Evolutionary conservation across 768 basidiomycete genomes (phyloP), one percentile per base, ranked within the genome.

Genomic region (Terana coerulea): DNA sequence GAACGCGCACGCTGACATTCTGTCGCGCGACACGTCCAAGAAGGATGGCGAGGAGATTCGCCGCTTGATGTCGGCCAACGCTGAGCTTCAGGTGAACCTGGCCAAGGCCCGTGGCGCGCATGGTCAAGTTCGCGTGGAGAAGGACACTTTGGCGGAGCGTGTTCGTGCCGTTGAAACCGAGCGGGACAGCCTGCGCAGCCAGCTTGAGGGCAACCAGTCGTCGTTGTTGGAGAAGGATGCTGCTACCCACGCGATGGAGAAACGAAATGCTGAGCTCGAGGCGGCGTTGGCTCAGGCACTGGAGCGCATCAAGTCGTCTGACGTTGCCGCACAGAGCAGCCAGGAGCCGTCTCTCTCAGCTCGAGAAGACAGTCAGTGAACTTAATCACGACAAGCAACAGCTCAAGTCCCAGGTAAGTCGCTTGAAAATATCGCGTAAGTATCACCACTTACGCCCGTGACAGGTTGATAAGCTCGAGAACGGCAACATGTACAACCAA

Each of bases 101-200:
- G 78, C 81, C 11, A 89, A 88, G 68, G 86, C 90, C 44, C 84
- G 88, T 47, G 80, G 82, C 19, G 81, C 83, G 12, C 84, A 89
- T 59, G 88, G 88, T 0, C 84, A 88, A 61, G 77, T 86, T 5
- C 81, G 87, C 14, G 88, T 88, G 12, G 90, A 93, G 72, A 93
- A 91, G 68, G 90, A 91, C 43, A 70, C 79, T 31, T 64, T 90
- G 40, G 67, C 61, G 19, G 86, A 90, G 56, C 86, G 86, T 55
- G 68, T 88, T 26, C 69, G 65, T 21, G 71, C 71, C 21, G 72
- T 73, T 0, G 89, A 91, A 63, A 71, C 64, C 25, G 88, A 91
- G 47, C 80, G 87, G 19, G 86, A 91, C 19, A 67, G 69, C 4
- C 64, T 88, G 37, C 77, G 77, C 35, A 56, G 62, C 2, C 80